Evolutionary conservation across 2,329 filamentous ascomycete genomes (phyloP).

Genomic region (Diaporthe amygdali): DNA sequence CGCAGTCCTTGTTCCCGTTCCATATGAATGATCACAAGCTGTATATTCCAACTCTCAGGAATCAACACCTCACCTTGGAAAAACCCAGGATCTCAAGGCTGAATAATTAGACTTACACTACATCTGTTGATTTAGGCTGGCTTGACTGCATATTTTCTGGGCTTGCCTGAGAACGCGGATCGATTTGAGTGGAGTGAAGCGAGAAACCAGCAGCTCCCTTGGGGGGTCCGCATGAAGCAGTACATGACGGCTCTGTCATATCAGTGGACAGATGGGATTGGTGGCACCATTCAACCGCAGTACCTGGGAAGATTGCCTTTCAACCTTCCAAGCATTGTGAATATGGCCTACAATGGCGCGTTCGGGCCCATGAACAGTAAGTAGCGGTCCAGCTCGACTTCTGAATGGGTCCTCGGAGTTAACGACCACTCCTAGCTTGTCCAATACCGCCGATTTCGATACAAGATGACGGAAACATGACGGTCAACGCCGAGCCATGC

Average conservation of each 20-base stretch:
- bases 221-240: conserved; percentile 5
- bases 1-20: background rate
- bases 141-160: background rate
- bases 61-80: too few relatives aligned
- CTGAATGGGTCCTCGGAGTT: background rate
- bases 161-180: background rate
- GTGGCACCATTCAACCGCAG: background rate
- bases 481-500: background rate
- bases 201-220: background rate
- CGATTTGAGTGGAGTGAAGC: conserved; percentile 1
- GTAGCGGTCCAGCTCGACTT: background rate
- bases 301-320: background rate
- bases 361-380: background rate
- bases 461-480: background rate
- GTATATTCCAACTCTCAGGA: background rate
- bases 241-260: background rate
- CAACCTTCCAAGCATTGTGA: background rate
- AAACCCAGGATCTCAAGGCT: background rate
- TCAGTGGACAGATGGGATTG: background rate
- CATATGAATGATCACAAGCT: background rate
- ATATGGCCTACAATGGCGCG: conserved; percentile 9
- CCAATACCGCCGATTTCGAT: background rate
- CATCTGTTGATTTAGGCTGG: background rate
- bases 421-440: background rate
- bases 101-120: too few relatives aligned